Conservation (phyloP, 371 early-diverging fungal species). For the Umbelopsis sp. region DNA sequence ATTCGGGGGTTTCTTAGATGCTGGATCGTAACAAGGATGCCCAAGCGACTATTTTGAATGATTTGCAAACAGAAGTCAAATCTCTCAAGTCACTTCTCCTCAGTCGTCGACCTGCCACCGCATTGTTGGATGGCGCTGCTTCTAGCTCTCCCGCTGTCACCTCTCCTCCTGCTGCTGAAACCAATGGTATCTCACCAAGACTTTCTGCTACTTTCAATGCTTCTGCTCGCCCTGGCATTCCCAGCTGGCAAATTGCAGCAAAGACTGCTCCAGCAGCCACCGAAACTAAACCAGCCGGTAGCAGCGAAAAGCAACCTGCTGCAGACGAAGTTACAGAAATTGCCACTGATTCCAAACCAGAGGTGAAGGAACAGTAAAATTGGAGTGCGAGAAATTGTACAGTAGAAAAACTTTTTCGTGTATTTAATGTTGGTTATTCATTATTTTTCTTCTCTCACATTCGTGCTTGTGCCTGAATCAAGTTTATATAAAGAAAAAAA, state of each 20-base stretch:
- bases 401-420: constrained; percentile 6
- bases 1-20: constrained; percentile 44
- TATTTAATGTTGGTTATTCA: background rate
- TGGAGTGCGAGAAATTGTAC: constrained; percentile 2
- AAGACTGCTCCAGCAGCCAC: constrained; percentile 20
- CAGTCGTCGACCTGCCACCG: constrained; percentile 63
- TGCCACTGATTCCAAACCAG: background rate
- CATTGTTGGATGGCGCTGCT: constrained; percentile 23
- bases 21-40: constrained; percentile 77
- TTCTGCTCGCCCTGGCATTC: constrained; percentile 53
- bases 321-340: background rate
- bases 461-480: background rate
- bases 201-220: constrained; percentile 38
- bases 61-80: constrained; percentile 92
- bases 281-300: constrained; percentile 8
- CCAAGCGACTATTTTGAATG: constrained; percentile 71
- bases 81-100: constrained; percentile 86
- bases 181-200: constrained; percentile 44
- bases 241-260: constrained; percentile 81
- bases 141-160: constrained; percentile 8
- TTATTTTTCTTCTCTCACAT: background rate
- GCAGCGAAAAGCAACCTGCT: constrained; percentile 15
- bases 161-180: constrained; percentile 24
- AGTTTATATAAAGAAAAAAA: no score
- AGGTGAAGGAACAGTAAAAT: constrained; percentile 8